Base-by-base conservation (phyloP, 2,329 filamentous ascomycete species). In the Ascochyta koolunga region DNA sequence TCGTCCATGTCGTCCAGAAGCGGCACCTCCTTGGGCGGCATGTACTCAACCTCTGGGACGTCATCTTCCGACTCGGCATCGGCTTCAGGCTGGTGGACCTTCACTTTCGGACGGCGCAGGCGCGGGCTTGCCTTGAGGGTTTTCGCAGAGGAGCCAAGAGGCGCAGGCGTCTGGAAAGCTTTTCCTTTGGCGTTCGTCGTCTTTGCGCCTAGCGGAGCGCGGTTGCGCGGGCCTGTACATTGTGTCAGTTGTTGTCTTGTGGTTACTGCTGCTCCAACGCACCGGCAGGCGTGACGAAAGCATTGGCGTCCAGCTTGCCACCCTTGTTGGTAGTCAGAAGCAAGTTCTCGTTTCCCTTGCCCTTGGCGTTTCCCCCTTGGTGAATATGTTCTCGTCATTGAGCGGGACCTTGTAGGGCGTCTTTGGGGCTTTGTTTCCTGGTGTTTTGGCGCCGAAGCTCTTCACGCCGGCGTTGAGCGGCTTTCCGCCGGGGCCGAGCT, bases 121-220 rank as follows among this genome's bases (percentile, higher is more conserved):
- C 88, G 86, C 4, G 81, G 79, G 15, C 84, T 87, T 1, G 85
- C 85, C 74, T 87, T 88, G 59, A 85, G 82, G 0, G 86, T 86
- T 76, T 87, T 88, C 57, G 87, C 86, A 10, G 71, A 70, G 52
- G 70, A 62, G 21, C 67, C 43, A 83, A 87, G 88, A 27, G 83
- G 87, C 25, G 84, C 87, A 6, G 84, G 84, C 4, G 86, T 87
- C 59, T 89, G 87, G 61, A 86, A 83, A 43, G 81, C 82, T 70
- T 81, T 85, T 55, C 88, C 84, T 79, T 96, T 98, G 48, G 90
- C 91, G 75, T 99, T 99, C 46, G 95, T 98, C 1, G 93, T 98
- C 77, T 99, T 99, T 81, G 91, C 89, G 29, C 93, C 93, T 41
- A 99, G 79, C 11, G 91, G 90, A 32, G 93, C 92, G 67, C 93